Conservation (phyloP, 176 grass and related monocot species). For the Musa beccarii region DNA sequence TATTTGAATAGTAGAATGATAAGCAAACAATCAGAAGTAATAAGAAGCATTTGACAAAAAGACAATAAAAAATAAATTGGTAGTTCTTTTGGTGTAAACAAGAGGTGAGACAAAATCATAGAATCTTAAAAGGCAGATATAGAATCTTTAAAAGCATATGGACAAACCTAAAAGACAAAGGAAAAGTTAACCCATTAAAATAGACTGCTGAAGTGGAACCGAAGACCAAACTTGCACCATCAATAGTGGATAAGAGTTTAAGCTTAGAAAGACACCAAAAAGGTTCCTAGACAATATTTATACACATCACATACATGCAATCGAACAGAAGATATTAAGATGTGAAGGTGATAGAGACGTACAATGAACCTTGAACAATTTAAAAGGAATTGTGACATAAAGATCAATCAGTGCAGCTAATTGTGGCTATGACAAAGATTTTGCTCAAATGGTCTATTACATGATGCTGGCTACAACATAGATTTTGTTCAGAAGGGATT, state of each 20-base stretch:
- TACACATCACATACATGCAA: too few species aligned
- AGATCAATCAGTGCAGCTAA: too few species aligned
- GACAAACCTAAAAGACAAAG: background rate
- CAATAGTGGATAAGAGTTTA: too few species aligned
- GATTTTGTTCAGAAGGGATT: background rate
- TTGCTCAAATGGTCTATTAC: too few species aligned
- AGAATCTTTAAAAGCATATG: background rate
- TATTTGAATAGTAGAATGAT: background rate
- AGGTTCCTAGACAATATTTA: too few species aligned
- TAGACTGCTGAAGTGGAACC: background rate
- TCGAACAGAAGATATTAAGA: background rate
- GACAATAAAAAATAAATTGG: background rate
- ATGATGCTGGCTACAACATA: background rate
- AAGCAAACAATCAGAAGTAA: background rate
- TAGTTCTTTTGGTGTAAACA: background rate
- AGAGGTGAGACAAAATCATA: background rate
- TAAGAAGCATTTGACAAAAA: background rate
- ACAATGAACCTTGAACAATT: background rate
- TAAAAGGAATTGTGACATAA: too few species aligned
- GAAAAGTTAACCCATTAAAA: background rate
- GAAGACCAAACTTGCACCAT: background rate
- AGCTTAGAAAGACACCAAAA: too few species aligned
- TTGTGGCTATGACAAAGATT: too few species aligned
- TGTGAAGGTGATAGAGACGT: background rate
- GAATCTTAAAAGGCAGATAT: background rate